Percentiles rank a stretch among this genome's conserved stretches.
phyloP scores from a whole-genome alignment of 352 stramenopile species.

The Pythium insidiosum region DNA sequence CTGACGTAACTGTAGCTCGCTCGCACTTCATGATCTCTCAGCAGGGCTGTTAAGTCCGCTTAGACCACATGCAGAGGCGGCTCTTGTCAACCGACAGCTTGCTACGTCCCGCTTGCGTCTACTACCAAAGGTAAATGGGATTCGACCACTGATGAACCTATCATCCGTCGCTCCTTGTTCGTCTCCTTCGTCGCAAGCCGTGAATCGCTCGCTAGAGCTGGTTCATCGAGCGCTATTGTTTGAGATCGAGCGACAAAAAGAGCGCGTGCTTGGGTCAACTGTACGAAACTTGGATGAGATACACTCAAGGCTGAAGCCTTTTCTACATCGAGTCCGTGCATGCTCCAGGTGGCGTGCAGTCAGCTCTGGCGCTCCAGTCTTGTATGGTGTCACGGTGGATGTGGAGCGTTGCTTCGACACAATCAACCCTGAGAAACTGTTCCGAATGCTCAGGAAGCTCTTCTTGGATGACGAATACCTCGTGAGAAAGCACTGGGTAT shows the following conservation, averaged over 20 bases:
- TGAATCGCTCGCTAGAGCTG: conserved; percentile 52
- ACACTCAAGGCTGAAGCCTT: conserved; percentile 32
- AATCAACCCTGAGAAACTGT: conserved; percentile 55
- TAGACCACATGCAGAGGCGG: conserved; percentile 3
- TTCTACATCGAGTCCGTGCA: conserved; percentile 15
- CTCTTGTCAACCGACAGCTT: conserved; percentile 17
- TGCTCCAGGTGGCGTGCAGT: background rate
- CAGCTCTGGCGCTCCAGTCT: background rate
- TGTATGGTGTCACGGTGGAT: conserved; percentile 65
- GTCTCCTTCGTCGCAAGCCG: too few species aligned
- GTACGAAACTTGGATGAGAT: conserved; percentile 69
- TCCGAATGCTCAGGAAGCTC: conserved; percentile 52
- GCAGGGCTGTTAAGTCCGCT: conserved; percentile 25
- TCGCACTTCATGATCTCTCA: conserved; percentile 42
- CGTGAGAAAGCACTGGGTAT: conserved; percentile 69
- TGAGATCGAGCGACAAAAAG: conserved; percentile 46
- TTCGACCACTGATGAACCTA: conserved; percentile 77
- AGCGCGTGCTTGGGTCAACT: conserved; percentile 41
- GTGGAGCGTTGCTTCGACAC: conserved; percentile 82
- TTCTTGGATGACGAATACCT: conserved; percentile 68
- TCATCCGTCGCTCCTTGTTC: too few species aligned
- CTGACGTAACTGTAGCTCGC: conserved; percentile 18
- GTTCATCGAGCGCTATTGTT: conserved; percentile 52
- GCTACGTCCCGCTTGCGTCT: conserved; percentile 45
- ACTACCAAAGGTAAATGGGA: conserved; percentile 51